Percentiles rank a stretch among this genome's conserved stretches.
Evolutionary conservation across 164 flowering plant genomes (phyloP).

Genomic region (Nelumbo lutea): DNA sequence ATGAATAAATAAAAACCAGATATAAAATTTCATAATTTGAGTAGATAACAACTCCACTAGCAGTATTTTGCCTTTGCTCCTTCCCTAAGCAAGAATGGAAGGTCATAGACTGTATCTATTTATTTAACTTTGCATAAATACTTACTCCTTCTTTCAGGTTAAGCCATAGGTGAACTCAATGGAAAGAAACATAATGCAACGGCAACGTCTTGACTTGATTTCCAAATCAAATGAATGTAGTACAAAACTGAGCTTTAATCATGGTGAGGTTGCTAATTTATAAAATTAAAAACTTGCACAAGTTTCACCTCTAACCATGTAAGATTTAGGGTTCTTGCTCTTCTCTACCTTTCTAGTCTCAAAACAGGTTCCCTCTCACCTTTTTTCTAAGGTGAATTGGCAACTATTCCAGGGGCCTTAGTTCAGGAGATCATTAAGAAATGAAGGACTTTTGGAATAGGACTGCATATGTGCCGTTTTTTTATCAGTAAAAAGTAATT

Average conservation of each 20-base stretch:
- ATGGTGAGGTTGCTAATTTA: not conserved
- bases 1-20: slow-evolving; percentile 1
- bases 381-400: no score
- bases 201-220: no score
- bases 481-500: no score
- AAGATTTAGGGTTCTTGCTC: no score
- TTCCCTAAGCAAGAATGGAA: not conserved
- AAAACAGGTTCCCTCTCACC: no score
- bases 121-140: not conserved
- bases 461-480: no score
- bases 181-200: not conserved
- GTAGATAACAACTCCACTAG: not conserved
- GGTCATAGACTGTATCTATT: not conserved
- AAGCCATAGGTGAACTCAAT: not conserved
- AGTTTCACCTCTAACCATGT: no score
- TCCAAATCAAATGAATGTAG: not conserved
- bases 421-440: no score
- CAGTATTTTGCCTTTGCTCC: not conserved
- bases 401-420: no score
- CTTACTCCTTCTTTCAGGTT: not conserved
- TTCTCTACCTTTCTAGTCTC: no score
- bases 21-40: not conserved
- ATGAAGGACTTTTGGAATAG: no score
- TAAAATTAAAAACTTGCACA: not conserved
- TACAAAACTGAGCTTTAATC: not conserved